These are phyloP conservation scores for Sugiyamaella grinbergsii DNA, from an alignment of 1,139 yeast genomes.

Conservation along the genomic window DNA sequence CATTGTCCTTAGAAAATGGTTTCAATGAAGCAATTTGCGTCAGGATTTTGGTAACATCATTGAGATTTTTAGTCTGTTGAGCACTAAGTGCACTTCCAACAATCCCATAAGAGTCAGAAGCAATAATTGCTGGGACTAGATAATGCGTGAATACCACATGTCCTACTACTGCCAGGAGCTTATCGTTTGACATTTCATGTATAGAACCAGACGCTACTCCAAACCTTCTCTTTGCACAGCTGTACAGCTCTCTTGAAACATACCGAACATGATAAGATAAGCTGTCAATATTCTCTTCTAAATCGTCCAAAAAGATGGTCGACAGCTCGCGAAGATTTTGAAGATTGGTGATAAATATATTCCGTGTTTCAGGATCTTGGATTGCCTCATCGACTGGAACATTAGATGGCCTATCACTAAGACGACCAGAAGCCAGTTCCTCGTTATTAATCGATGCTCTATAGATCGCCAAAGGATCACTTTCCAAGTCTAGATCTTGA, in stretches of 20 bases:
- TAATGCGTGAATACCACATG: slow-evolving; percentile 65
- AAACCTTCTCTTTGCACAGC: slow-evolving; percentile 48
- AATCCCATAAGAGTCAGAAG: slow-evolving; percentile 68
- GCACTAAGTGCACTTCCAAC: slow-evolving; percentile 43
- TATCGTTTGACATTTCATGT: slow-evolving; percentile 34
- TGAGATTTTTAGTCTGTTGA: slow-evolving; percentile 54
- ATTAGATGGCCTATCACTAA: slow-evolving; percentile 49
- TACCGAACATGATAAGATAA: slow-evolving; percentile 69
- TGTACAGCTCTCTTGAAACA: slow-evolving; percentile 47
- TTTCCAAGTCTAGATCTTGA: slow-evolving; percentile 68
- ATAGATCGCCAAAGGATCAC: slow-evolving; percentile 71
- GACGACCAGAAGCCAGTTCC: slow-evolving; percentile 46
- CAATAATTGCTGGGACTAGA: slow-evolving; percentile 62
- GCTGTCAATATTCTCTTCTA: slow-evolving; percentile 48
- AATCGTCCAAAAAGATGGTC: slow-evolving; percentile 55
- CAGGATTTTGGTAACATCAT: slow-evolving; percentile 60
- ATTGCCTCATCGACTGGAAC: slow-evolving; percentile 71
- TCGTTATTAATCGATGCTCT: slow-evolving; percentile 52
- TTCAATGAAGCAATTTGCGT: slow-evolving; percentile 67
- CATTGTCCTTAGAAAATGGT: slow-evolving; percentile 61
- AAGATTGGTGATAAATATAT: slow-evolving; percentile 69
- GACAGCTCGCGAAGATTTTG: slow-evolving; percentile 73
- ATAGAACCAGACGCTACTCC: slow-evolving; percentile 29
- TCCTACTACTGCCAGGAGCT: slow-evolving; percentile 68
- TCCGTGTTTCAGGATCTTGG: slow-evolving; percentile 70